Base-by-base conservation (phyloP, 2,329 filamentous ascomycete species). In the Aureobasidium vineae region DNA sequence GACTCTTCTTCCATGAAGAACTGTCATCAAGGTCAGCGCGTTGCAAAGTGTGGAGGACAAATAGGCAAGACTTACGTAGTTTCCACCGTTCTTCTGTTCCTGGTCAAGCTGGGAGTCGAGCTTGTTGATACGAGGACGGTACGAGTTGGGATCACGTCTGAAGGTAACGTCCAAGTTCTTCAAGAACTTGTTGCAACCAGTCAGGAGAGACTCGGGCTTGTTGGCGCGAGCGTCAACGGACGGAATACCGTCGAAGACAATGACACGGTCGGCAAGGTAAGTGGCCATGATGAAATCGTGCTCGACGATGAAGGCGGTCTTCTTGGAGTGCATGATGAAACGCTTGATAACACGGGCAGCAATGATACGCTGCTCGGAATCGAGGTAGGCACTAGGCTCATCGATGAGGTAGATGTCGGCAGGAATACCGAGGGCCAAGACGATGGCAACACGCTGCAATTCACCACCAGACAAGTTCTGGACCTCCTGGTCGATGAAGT, bases 251-350 rank as follows among this genome's bases (percentile, higher is more conserved):
- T 98, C 95, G 75, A 99, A 99, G 75, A 99, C 95, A 75, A 99
- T 99, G 78, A 99, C 95, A 72, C 95, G 91, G 76, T 99, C 96
- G 53, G 95, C 87, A 54, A 90, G 84, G 75, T 90, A 90, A 50
- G 87, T 90, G 47, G 87, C 87, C 93, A 98, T 97, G 83, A 98
- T 97, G 83, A 99, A 98, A 85, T 99, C 95, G 90, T 99, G 95
- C 88, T 99, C 95, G 77, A 99, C 94, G 72, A 99, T 88, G 79
- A 99, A 99, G 60, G 95, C 95, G 0, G 95, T 99, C 87, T 98
- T 98, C 88, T 98, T 98, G 74, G 92, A 89, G 84, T 99, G 94
- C 95, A 99, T 99, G 80, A 99, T 99, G 85, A 96, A 99, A 72
- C 95, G 90, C 85, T 99, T 99, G 83, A 99, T 99, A 77, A 99